Evolutionary conservation across 192 early-diverging fungal genomes (phyloP).

Genomic region (Diversispora eburnea): DNA sequence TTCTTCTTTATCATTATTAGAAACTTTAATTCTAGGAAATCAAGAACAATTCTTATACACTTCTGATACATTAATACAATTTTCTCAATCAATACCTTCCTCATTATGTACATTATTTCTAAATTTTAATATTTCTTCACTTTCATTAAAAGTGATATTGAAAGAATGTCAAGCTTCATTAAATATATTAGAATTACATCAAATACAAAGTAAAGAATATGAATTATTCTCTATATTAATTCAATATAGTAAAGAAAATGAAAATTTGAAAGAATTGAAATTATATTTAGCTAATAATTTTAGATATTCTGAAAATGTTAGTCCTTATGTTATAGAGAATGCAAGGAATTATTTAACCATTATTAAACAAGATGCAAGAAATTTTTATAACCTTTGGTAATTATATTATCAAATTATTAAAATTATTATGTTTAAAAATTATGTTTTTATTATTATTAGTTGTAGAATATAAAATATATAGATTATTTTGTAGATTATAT

Average conservation of each 20-base stretch:
- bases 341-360: background rate
- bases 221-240: background rate
- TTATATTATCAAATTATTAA: background rate
- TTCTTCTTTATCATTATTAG: background rate
- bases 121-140: constrained; percentile 11
- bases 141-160: background rate
- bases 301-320: background rate
- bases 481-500: too few relatives aligned
- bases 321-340: background rate
- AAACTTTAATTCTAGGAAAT: constrained; percentile 12
- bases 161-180: background rate
- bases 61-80: background rate
- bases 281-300: background rate
- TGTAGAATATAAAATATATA: too few relatives aligned
- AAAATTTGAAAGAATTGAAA: background rate
- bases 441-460: too few relatives aligned
- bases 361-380: background rate
- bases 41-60: background rate
- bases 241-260: background rate
- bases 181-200: constrained; percentile 17
- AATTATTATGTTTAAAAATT: too few relatives aligned
- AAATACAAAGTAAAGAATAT: background rate
- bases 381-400: constrained; percentile 12
- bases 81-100: background rate
- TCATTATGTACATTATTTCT: background rate